Base-by-base conservation (phyloP, 1,284 basidiomycete species). In the Papiliotrema laurentii region DNA sequence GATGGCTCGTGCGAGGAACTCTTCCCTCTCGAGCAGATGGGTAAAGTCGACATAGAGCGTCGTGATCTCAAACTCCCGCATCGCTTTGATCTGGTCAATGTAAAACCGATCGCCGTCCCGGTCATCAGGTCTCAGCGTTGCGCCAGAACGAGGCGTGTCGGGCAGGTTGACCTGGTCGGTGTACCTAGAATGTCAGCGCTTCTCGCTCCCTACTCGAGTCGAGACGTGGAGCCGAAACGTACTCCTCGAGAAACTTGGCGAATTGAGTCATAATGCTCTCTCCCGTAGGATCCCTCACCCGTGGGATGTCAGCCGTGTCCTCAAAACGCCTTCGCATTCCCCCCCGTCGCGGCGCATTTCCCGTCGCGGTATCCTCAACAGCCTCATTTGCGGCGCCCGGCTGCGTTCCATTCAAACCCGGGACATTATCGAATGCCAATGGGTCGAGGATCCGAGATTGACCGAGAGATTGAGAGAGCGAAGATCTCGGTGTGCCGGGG, bases 41-140 rank as follows among this genome's bases (percentile, higher is more conserved):
- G 83, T 82, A 58, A 87, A 97, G 77, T 97, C 93, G 71, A 98
- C 87, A 66, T 96, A 98, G 61, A 99, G 84, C 0, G 94, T 98
- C 2, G 90, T 90, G 45, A 94, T 79, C 67, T 92, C 85, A 69
- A 88, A 91, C 69, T 94, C 87, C 54, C 87, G 85, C 87, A 98
- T 89, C 30, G 84, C 86, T 66, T 87, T 85, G 63, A 98, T 87
- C 75, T 96, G 92, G 51, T 89, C 85, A 58, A 97, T 79, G 71
- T 97, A 97, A 56, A 86, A 78, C 43, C 84, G 61, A 37, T 52
- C 48, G 43, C 74, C 72, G 0, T 77, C 75, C 1, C 76, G 77
- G 33, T 81, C 58, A 21, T 34, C 50, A 36, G 43, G 60, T 40
- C 26, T 63, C 54, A 35, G 36, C 14, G 78, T 65, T 38, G 78